phyloP scores from a whole-genome alignment of 768 basidiomycete genomes.

The Hortiboletus flavorubellus region DNA sequence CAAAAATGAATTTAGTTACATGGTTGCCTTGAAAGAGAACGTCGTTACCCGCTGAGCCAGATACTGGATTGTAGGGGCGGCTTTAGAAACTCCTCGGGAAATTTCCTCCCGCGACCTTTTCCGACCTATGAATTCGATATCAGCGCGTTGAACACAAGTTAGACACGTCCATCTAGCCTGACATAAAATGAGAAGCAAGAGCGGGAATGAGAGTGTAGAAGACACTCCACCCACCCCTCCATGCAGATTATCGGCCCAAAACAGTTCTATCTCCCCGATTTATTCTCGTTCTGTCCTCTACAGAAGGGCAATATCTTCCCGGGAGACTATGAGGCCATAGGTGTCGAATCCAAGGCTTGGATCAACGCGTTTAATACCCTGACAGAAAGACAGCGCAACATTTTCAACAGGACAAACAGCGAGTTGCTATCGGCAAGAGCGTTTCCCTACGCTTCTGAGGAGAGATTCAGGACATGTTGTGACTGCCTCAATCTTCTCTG shows the following conservation, averaged over 20 bases:
- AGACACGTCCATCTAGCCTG: slow-evolving; percentile 4
- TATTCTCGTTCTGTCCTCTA: slow-evolving; percentile 45
- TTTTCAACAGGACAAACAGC: slow-evolving; percentile 55
- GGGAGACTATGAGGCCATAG: slow-evolving; percentile 48
- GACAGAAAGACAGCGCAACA: slow-evolving; percentile 53
- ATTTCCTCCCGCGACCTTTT: slow-evolving; percentile 1
- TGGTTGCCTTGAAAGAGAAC: too few relatives aligned
- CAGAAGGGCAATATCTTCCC: slow-evolving; percentile 51
- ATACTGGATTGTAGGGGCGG: not conserved
- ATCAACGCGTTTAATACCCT: slow-evolving; percentile 58
- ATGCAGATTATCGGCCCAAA: not conserved
- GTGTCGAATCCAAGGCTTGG: slow-evolving; percentile 58
- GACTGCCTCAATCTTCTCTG: slow-evolving; percentile 63
- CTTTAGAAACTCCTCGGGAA: slow-evolving; percentile 5
- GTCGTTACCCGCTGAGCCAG: too few relatives aligned
- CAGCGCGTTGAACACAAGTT: not conserved
- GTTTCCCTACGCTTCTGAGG: slow-evolving; percentile 56
- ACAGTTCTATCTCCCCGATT: slow-evolving; percentile 55
- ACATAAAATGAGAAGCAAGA: slow-evolving; percentile 5
- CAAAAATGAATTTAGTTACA: too few relatives aligned
- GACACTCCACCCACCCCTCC: not conserved
- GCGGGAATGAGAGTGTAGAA: not conserved
- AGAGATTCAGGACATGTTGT: slow-evolving; percentile 56
- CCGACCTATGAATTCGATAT: slow-evolving; percentile 1
- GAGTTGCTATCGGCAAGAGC: slow-evolving; percentile 60